Base-by-base conservation (phyloP, 768 basidiomycete species). In the Collybia mongolica region DNA sequence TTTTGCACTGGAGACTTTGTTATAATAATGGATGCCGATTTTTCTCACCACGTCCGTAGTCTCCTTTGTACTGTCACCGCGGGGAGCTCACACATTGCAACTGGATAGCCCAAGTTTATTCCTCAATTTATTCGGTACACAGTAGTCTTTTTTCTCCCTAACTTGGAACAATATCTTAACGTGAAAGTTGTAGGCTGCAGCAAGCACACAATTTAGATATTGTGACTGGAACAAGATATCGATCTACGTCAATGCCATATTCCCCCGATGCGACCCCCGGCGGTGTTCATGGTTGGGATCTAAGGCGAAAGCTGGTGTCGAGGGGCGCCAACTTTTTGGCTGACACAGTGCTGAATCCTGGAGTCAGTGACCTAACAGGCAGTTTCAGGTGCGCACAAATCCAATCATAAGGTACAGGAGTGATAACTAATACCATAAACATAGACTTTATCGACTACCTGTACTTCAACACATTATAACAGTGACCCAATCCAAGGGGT, bases 21-120 rank as follows among this genome's bases (percentile, higher is more conserved):
- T 18, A 90, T 95, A 62, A 95, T 96, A 65, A 96, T 96, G 93
- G 93, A 96, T 60, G 93, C 93, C 44, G 93, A 96, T 71, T 94
- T 96, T 68, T 94, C 92, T 5, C 93, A 96, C 62, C 93, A 96
- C 58, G 93, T 93, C 70, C 39, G 88, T 70, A 17, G 3, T 32
- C 17, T 38, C 49, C 22, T 15, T 48, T 24, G 22, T 5, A 35
- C 9, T 14, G 28, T 28, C 41, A 19, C 18, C 22, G 12, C 26
- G 6, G 8, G 17, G 17, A 14, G 2, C 39, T 44, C 1, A 37
- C 22, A 42, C 37, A 24, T 19, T 39, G 23, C 48, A 43, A 46
- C 38, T 26, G 19, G 29, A 7, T 47, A 94, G 93, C 93, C 93
- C 36, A 96, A 95, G 70, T 96, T 94, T 65, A 94, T 96, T 49